Base-by-base conservation (phyloP, 192 early-diverging fungal species). In the Spinellus fusiger region DNA sequence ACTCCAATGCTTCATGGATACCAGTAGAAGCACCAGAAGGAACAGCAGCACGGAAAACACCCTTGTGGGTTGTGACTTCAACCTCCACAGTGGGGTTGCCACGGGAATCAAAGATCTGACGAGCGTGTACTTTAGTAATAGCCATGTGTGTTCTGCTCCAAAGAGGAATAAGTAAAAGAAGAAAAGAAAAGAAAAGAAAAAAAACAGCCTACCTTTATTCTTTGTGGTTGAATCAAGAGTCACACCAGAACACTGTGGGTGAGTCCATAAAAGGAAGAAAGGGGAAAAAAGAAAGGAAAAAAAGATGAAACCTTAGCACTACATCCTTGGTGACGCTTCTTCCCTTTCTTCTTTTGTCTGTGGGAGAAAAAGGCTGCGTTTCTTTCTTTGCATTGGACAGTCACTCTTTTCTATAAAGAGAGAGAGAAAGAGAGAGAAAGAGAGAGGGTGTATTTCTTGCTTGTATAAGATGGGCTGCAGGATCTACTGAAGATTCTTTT, bases 51-150 rank as follows among this genome's bases (percentile, higher is more conserved):
- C 93, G 91, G 89, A 99, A 99, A 55, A 90, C 76, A 65, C 95
- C 95, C 78, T 93, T 86, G 54, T 80, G 81, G 67, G 96, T 98
- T 59, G 89, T 92, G 76, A 98, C 80, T 59, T 98, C 96, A 38
- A 98, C 96, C 79, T 98, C 93, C 59, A 98, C 88, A 56, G 96
- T 98, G 61, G 96, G 96, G 87, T 97, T 97, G 67, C 96, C 96
- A 64, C 96, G 89, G 48, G 96, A 98, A 84, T 98, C 96, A 70
- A 93, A 97, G 80, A 98, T 98, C 80, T 96, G 95, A 78, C 96
- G 89, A 49, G 58, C 46, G 25, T 59, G 56, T 37, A 55, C 54
- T 22, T 55, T 55, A 20, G 29, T 29, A 34, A 55, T 22, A 16
- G 54, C 28, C 54, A 55, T 55, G 31, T 54, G n/a, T n/a, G n/a